Evolutionary conservation across 768 basidiomycete species (phyloP).

Genomic region (Grammothele lineata): DNA sequence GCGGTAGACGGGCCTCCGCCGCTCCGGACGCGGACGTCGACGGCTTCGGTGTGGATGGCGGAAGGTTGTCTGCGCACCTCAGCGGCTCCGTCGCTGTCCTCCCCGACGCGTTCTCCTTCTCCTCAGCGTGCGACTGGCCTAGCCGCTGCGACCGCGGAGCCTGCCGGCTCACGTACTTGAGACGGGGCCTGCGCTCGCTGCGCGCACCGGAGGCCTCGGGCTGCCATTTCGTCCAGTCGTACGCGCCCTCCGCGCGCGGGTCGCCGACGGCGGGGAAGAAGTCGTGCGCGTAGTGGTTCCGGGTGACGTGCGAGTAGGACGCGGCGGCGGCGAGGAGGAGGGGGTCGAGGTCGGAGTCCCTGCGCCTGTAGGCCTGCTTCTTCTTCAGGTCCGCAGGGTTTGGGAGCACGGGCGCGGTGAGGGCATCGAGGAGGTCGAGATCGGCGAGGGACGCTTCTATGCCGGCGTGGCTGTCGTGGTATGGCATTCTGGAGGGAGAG

Average conservation of each 20-base stretch:
- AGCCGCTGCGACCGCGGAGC: conserved; percentile 66
- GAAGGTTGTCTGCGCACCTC: conserved; percentile 36
- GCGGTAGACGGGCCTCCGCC: conserved; percentile 18
- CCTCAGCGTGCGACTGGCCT: conserved; percentile 29
- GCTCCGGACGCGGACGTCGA: neutral
- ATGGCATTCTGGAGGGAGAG: conserved; percentile 15
- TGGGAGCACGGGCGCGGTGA: conserved; percentile 40
- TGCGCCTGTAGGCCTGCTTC: conserved; percentile 41
- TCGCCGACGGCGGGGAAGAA: conserved; percentile 59
- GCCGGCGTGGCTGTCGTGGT: conserved; percentile 22
- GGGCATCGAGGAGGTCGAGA: conserved; percentile 58
- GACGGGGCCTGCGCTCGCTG: conserved; percentile 39
- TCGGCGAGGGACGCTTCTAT: conserved; percentile 39
- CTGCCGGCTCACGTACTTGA: conserved; percentile 70
- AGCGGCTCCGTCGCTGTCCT: conserved; percentile 34
- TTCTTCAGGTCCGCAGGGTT: conserved; percentile 34
- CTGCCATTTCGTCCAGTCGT: conserved; percentile 57
- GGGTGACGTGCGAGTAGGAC: conserved; percentile 73
- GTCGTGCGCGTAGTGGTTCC: conserved; percentile 84
- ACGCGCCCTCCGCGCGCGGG: conserved; percentile 46
- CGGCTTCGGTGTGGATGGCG: conserved; percentile 25
- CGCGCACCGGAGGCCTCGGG: conserved; percentile 36
- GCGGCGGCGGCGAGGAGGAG: conserved; percentile 73
- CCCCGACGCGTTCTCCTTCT: conserved; percentile 49
- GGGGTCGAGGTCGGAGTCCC: conserved; percentile 76